Evolutionary conservation across 2,329 filamentous ascomycete species (phyloP), one percentile per base, ranked within the genome.

Genomic region (Annulohypoxylon truncatum): DNA sequence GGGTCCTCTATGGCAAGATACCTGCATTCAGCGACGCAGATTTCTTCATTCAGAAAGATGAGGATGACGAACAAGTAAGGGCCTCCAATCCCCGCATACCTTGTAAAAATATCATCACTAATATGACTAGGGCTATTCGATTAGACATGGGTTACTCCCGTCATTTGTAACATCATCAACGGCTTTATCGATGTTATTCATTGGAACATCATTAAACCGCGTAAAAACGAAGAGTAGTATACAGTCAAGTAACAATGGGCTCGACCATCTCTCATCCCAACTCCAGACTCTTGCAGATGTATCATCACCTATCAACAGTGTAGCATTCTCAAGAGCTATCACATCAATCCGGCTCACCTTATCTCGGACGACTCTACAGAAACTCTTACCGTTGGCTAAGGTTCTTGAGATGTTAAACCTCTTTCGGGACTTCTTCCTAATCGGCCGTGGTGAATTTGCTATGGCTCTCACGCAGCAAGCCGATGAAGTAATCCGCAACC

Each of bases 391-490:
- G 0, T 81, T 94, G 4, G 84, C 87, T 9, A 91, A 88, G 72
- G 93, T 97, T 3, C 82, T 93, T 4, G 90, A 96, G 69, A 88
- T 92, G 52, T 82, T 98, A 12, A 87, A 89, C 26, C 83, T 97
- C 7, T 83, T 97, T 0, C 87, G 94, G 50, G 90, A 96, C 61
- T 97, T 97, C 79, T 93, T 97, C 71, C 85, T 99, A 2, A 84
- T 99, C 0, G 91, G 92, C 0, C 87, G 93, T 31, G 95, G 95
- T 55, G 96, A 98, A 77, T 99, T 99, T 77, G 93, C 94, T 18
- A 89, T 96, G 79, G 90, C 92, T 0, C 80, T 99, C 24, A 93
- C 96, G 0, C 87, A 90, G 33, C 92, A 97, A 79, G 93, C 95
- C 0, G 93, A 97, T 71, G 88, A 91, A 58, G 91, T 89, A 71